phyloP scores from a whole-genome alignment of 495 filamentous ascomycete genomes.

The Poronia punctata region DNA sequence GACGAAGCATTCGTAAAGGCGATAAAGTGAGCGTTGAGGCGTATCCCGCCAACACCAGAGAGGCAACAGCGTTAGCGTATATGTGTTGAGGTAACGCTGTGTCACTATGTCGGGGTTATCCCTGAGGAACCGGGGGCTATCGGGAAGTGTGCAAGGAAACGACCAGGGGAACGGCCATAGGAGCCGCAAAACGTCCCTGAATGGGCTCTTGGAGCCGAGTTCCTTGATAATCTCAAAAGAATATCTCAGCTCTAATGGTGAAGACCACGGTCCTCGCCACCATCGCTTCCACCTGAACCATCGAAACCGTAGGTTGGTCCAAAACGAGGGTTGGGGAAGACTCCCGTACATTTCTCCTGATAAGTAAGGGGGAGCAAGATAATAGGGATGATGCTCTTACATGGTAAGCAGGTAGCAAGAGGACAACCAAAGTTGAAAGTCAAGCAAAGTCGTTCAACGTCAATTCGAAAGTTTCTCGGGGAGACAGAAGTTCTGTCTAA shows the following conservation, averaged over 20 bases:
- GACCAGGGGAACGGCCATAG: neutral
- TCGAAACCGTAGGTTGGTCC: too few species aligned
- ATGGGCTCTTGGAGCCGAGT: neutral
- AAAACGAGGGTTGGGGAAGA: too few species aligned
- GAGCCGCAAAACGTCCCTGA: neutral
- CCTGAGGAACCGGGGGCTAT: neutral
- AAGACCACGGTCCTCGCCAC: constrained; percentile 1
- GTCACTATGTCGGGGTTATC: constrained; percentile 4
- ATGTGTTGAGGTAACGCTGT: constrained; percentile 15
- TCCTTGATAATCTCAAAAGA: neutral
- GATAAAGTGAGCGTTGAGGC: constrained; percentile 32
- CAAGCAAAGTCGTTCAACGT: too few species aligned
- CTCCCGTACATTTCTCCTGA: too few species aligned
- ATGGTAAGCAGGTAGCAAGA: too few species aligned
- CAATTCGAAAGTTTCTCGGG: too few species aligned
- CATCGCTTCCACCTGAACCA: neutral
- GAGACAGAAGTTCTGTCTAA: too few species aligned
- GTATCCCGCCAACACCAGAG: constrained; percentile 34
- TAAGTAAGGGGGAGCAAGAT: too few species aligned
- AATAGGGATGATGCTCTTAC: too few species aligned
- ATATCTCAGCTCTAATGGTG: constrained; percentile 2
- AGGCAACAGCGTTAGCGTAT: constrained; percentile 26
- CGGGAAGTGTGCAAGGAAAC: constrained; percentile 1
- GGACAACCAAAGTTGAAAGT: too few species aligned
- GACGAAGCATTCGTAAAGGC: constrained; percentile 30